Conservation (phyloP, 2,329 filamentous ascomycete genomes). For the Diaporthe vaccinii region DNA sequence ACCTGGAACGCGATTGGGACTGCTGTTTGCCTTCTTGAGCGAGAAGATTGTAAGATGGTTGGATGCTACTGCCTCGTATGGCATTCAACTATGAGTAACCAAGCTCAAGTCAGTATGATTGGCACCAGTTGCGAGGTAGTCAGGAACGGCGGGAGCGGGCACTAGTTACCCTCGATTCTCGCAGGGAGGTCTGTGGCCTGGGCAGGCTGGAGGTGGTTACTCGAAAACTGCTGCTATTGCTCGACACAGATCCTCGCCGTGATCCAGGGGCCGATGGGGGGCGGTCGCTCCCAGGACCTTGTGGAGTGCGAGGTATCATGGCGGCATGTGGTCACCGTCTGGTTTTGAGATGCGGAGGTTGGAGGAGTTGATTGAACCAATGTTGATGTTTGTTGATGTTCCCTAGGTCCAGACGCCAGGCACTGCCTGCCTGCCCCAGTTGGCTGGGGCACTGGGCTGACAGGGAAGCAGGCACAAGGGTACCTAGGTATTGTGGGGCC, state of each 20-base stretch:
- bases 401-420: neutral
- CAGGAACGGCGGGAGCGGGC: neutral
- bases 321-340: neutral
- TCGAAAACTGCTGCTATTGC: conserved; percentile 46
- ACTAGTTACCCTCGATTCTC: conserved; percentile 48
- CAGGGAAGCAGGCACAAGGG: neutral
- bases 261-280: conserved; percentile 43
- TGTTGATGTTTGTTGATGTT: conserved; percentile 28
- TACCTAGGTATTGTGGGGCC: neutral
- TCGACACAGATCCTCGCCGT: conserved; percentile 44
- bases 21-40: conserved; percentile 49
- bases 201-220: conserved; percentile 45
- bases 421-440: conserved; percentile 5
- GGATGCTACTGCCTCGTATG: conserved; percentile 47
- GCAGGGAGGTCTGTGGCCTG: conserved; percentile 46
- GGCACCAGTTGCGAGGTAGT: neutral
- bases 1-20: conserved; percentile 32
- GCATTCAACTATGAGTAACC: conserved; percentile 44
- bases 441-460: conserved; percentile 12
- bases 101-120: neutral
- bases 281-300: conserved; percentile 45
- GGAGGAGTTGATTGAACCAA: conserved; percentile 12
- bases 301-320: conserved; percentile 44
- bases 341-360: too few relatives aligned
- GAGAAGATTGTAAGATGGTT: conserved; percentile 56